A percentile compares a stretch with the other conserved stretches of the same genome.
phyloP scores from a whole-genome alignment of 163 green algal genomes.

The Scenedesmus sp. region DNA sequence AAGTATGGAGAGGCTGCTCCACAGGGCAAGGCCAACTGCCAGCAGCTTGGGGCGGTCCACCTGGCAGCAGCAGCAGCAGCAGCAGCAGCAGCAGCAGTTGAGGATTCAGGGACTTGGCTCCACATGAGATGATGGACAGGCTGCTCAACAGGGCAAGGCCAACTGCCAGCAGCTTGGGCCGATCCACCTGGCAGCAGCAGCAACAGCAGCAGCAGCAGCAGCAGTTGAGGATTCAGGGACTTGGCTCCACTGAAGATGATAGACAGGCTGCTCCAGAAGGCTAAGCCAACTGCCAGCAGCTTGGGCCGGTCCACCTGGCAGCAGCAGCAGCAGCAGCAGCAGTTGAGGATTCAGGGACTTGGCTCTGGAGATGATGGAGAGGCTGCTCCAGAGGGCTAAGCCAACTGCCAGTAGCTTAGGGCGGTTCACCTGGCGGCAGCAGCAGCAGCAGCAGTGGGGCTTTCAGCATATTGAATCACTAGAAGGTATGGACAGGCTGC shows the following conservation, averaged over 20 bases:
- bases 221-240: conserved; percentile 59
- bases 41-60: conserved; percentile 79
- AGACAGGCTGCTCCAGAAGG: conserved; percentile 79
- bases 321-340: neutral
- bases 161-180: conserved; percentile 79
- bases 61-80: conserved; percentile 4
- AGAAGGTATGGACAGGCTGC: conserved; percentile 72
- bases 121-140: conserved; percentile 76
- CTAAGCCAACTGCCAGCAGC: conserved; percentile 79
- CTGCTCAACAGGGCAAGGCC: conserved; percentile 79
- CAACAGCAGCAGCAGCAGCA: neutral
- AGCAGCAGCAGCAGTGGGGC: neutral
- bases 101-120: conserved; percentile 64
- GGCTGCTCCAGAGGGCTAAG: conserved; percentile 75
- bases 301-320: conserved; percentile 65
- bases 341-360: too few relatives aligned
- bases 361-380: conserved; percentile 65
- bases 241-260: conserved; percentile 68
- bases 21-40: conserved; percentile 73
- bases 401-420: conserved; percentile 78
- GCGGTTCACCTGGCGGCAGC: conserved; percentile 50
- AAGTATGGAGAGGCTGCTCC: conserved; percentile 67
- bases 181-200: conserved; percentile 45
- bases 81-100: too few relatives aligned
- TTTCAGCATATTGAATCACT: conserved; percentile 40